Percentiles rank a stretch among this genome's conserved stretches.
phyloP scores from a whole-genome alignment of 257 asterid species.

The Solanum sitiens region DNA sequence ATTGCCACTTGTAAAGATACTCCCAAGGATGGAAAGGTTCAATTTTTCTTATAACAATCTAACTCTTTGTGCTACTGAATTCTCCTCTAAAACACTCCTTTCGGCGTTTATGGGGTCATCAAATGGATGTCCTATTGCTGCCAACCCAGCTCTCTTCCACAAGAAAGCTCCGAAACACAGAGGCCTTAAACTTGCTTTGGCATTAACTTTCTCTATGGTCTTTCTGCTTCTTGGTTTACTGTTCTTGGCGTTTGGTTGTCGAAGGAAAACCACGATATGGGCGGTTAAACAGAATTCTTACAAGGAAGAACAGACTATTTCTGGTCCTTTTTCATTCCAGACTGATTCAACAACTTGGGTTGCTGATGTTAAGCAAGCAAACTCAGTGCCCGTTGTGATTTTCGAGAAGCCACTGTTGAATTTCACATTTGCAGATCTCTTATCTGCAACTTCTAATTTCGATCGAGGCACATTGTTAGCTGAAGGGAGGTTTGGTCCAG shows the following conservation, averaged over 20 bases:
- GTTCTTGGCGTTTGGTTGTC: constrained; percentile 66
- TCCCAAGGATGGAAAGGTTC: constrained; percentile 51
- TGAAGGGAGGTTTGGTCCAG: constrained; percentile 21
- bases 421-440: constrained; percentile 17
- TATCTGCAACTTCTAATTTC: constrained; percentile 13
- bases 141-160: constrained; percentile 53
- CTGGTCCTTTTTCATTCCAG: constrained; percentile 18
- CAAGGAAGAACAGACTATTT: constrained; percentile 14
- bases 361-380: constrained; percentile 19
- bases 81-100: constrained; percentile 28
- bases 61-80: constrained; percentile 46
- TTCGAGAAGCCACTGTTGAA: constrained; percentile 22
- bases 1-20: constrained; percentile 28
- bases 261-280: constrained; percentile 22
- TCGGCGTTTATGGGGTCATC: constrained; percentile 57
- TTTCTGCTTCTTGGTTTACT: constrained; percentile 63
- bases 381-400: constrained; percentile 9
- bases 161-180: constrained; percentile 31
- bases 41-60: constrained; percentile 87
- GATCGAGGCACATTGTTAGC: constrained; percentile 17
- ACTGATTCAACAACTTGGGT: constrained; percentile 26
- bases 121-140: constrained; percentile 85
- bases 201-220: constrained; percentile 63
- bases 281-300: constrained; percentile 9
- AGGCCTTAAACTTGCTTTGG: constrained; percentile 64